Evolutionary conservation across 2,329 filamentous ascomycete genomes (phyloP).

Genomic region (Rutstroemia sp.): DNA sequence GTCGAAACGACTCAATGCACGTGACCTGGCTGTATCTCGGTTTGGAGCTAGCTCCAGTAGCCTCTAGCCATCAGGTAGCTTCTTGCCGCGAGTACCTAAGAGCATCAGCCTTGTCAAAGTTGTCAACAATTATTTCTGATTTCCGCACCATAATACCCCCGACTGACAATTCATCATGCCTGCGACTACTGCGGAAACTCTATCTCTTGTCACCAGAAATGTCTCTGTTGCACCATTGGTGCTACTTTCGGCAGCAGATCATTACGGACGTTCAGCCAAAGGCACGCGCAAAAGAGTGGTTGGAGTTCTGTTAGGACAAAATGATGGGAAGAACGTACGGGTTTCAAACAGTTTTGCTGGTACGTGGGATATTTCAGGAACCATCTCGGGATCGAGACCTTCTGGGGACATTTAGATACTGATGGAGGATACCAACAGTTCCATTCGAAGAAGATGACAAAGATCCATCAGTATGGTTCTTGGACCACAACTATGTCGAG

Average conservation of each 20-base stretch:
- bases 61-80: slow-evolving; percentile 2
- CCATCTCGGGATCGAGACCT: too few relatives aligned
- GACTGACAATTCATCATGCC: slow-evolving; percentile 58
- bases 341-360: slow-evolving; percentile 99
- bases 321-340: slow-evolving; percentile 90
- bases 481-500: slow-evolving; percentile 99
- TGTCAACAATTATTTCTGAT: slow-evolving; percentile 9
- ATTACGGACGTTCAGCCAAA: slow-evolving; percentile 91
- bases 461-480: slow-evolving; percentile 96
- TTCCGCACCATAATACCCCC: slow-evolving; percentile 8
- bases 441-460: slow-evolving; percentile 99
- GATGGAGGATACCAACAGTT: slow-evolving; percentile 45
- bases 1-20: neutral
- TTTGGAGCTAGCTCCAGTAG: slow-evolving; percentile 6
- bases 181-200: slow-evolving; percentile 91
- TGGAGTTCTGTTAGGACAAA: slow-evolving; percentile 89
- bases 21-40: slow-evolving; percentile 1
- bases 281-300: slow-evolving; percentile 83
- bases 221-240: slow-evolving; percentile 97
- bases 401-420: slow-evolving; percentile 13
- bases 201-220: slow-evolving; percentile 87
- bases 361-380: slow-evolving; percentile 35
- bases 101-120: slow-evolving; percentile 11
- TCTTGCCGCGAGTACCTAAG: slow-evolving; percentile 10
- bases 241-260: slow-evolving; percentile 94